Evolutionary conservation across 2,329 filamentous ascomycete species (phyloP).

Genomic region (Paecilomyces dactylethromorphus): DNA sequence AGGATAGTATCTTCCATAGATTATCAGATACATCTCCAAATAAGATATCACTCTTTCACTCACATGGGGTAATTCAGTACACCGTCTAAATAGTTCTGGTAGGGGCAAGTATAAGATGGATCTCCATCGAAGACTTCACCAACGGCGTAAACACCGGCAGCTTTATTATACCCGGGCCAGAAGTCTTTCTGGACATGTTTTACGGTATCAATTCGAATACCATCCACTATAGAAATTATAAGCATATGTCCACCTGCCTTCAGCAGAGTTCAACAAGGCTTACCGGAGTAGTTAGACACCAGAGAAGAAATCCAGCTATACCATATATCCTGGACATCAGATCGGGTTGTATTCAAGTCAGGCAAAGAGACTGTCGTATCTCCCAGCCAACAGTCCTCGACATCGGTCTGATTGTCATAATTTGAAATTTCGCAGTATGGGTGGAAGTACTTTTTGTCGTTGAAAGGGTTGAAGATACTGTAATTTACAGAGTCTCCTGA

Average conservation of each 20-base stretch:
- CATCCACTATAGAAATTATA: conserved; percentile 34
- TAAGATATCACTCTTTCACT: not conserved
- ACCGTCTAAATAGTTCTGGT: conserved; percentile 41
- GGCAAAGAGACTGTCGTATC: conserved; percentile 53
- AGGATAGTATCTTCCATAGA: conserved; percentile 19
- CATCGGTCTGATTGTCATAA: conserved; percentile 45
- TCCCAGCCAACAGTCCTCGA: conserved; percentile 48
- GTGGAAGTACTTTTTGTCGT: conserved; percentile 55
- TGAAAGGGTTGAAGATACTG: conserved; percentile 46
- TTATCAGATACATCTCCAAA: not conserved
- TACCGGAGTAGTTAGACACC: conserved; percentile 56
- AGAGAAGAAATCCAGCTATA: conserved; percentile 55
- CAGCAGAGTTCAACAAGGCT: conserved; percentile 36
- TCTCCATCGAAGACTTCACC: conserved; percentile 43
- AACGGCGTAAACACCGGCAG: conserved; percentile 41
- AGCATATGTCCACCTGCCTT: not conserved
- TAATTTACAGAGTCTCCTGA: conserved; percentile 47
- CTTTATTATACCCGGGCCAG: conserved; percentile 34
- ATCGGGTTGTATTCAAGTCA: conserved; percentile 53
- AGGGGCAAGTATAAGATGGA: conserved; percentile 33
- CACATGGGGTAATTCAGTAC: conserved; percentile 44
- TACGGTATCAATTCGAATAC: conserved; percentile 47
- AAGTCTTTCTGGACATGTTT: conserved; percentile 44
- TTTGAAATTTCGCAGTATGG: conserved; percentile 48
- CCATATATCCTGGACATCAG: conserved; percentile 45